Evolutionary conservation across 192 early-diverging fungal genomes (phyloP).

Genomic region (Coemansia sp.): DNA sequence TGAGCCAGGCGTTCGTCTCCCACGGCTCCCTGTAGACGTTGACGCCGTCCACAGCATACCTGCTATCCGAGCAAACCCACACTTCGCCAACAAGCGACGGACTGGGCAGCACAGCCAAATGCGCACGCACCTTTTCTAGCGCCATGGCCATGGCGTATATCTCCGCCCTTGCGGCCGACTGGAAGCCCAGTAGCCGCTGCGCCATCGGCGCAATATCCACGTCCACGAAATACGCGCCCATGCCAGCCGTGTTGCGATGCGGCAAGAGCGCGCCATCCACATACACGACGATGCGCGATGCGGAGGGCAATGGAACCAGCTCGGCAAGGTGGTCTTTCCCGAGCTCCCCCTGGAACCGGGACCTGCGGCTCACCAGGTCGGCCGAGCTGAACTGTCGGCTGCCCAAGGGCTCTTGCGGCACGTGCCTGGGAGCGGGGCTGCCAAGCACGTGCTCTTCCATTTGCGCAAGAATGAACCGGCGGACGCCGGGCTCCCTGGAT

Average conservation of each 20-base stretch:
- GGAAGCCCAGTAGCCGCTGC: constrained; percentile 27
- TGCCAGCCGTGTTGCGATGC: constrained; percentile 31
- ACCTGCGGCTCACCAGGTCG: constrained; percentile 30
- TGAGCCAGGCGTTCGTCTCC: constrained; percentile 33
- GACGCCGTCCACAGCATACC: constrained; percentile 46
- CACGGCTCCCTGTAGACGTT: constrained; percentile 47
- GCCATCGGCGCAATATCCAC: constrained; percentile 22
- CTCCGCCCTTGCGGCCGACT: constrained; percentile 45
- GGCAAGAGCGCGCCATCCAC: constrained; percentile 43
- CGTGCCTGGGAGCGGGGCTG: too few relatives aligned
- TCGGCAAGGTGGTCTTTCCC: constrained; percentile 46
- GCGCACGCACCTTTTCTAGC: constrained; percentile 9
- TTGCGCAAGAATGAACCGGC: constrained; percentile 14
- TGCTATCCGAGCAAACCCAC: constrained; percentile 53
- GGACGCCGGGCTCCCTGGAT: constrained; percentile 7
- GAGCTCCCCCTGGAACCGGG: constrained; percentile 39
- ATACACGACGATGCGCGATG: constrained; percentile 24
- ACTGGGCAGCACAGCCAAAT: too few relatives aligned
- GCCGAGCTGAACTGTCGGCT: background rate
- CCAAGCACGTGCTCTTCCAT: constrained; percentile 17
- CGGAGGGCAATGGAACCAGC: constrained; percentile 28
- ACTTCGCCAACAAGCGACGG: constrained; percentile 15
- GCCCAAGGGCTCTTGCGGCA: too few relatives aligned
- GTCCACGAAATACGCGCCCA: constrained; percentile 44
- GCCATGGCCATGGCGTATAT: constrained; percentile 31